These are phyloP conservation scores for Aegilops longissima DNA, from an alignment of 176 grass and related monocot species.

Conservation along the genomic window DNA sequence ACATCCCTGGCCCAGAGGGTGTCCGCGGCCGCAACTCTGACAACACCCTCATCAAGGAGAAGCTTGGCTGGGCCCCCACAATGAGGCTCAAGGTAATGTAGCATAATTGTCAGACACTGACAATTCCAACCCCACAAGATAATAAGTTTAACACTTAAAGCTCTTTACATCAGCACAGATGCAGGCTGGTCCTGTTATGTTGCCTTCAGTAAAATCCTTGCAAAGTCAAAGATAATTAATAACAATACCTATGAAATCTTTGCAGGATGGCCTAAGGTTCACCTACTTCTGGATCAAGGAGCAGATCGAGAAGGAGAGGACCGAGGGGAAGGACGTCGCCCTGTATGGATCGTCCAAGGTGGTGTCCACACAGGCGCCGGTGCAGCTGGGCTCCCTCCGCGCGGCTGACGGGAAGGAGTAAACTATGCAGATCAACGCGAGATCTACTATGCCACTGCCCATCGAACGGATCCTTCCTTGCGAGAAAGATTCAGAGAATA, in stretches of 20 bases:
- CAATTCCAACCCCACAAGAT: background rate
- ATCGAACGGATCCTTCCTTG: background rate
- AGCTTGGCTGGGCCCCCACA: slow-evolving; percentile 67
- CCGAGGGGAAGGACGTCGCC: slow-evolving; percentile 43
- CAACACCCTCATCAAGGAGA: slow-evolving; percentile 66
- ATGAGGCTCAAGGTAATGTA: slow-evolving; percentile 58
- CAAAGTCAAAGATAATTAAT: background rate
- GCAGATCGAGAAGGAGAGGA: slow-evolving; percentile 79
- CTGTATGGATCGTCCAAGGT: slow-evolving; percentile 78
- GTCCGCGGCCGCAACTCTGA: slow-evolving; percentile 65
- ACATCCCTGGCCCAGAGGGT: slow-evolving; percentile 57
- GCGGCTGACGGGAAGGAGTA: slow-evolving; percentile 88
- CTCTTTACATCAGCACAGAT: background rate
- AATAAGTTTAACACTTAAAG: background rate
- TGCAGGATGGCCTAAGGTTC: slow-evolving; percentile 79
- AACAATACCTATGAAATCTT: background rate
- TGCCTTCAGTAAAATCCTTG: background rate
- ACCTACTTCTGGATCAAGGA: slow-evolving; percentile 99
- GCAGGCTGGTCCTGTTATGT: background rate
- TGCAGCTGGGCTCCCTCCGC: slow-evolving; percentile 86
- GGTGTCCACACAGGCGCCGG: slow-evolving; percentile 58
- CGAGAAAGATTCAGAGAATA: slow-evolving; percentile 27
- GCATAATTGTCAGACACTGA: background rate
- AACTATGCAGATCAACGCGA: background rate
- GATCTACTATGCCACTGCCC: background rate